phyloP scores from a whole-genome alignment of 2,329 filamentous ascomycete genomes.

The Cryphonectria naterciae region DNA sequence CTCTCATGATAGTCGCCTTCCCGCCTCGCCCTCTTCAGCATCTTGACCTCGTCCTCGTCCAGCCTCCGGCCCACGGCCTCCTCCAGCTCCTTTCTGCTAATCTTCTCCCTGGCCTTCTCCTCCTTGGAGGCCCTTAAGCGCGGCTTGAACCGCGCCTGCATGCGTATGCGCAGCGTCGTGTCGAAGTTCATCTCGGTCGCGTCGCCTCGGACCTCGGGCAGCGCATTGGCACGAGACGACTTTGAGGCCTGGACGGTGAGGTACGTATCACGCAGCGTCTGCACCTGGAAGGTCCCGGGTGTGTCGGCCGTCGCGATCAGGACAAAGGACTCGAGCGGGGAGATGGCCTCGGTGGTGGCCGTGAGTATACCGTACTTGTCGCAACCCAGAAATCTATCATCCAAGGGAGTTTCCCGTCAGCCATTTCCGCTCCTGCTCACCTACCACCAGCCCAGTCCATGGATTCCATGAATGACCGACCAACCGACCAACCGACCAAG shows the following conservation, averaged over 20 bases:
- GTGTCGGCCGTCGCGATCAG: slow-evolving; percentile 67
- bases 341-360: slow-evolving; percentile 80
- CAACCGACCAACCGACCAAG: not conserved
- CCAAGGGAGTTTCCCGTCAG: not conserved
- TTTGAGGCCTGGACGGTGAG: slow-evolving; percentile 63
- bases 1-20: slow-evolving; percentile 91
- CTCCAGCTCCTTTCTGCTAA: slow-evolving; percentile 84
- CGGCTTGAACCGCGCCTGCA: slow-evolving; percentile 96
- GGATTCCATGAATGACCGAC: not conserved
- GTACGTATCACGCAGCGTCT: slow-evolving; percentile 74
- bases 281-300: slow-evolving; percentile 73
- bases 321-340: slow-evolving; percentile 79
- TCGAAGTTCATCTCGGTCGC: slow-evolving; percentile 68
- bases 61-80: slow-evolving; percentile 75
- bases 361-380: slow-evolving; percentile 81
- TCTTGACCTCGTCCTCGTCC: slow-evolving; percentile 84
- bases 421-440: not conserved
- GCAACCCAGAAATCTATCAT: slow-evolving; percentile 77
- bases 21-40: slow-evolving; percentile 77
- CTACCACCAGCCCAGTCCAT: not conserved
- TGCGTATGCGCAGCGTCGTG: slow-evolving; percentile 79
- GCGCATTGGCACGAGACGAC: slow-evolving; percentile 51
- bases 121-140: slow-evolving; percentile 78
- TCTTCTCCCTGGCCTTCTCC: slow-evolving; percentile 81
- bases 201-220: slow-evolving; percentile 76